Conservation (phyloP, 2,329 filamentous ascomycete genomes). For the Colletotrichum sp. region DNA sequence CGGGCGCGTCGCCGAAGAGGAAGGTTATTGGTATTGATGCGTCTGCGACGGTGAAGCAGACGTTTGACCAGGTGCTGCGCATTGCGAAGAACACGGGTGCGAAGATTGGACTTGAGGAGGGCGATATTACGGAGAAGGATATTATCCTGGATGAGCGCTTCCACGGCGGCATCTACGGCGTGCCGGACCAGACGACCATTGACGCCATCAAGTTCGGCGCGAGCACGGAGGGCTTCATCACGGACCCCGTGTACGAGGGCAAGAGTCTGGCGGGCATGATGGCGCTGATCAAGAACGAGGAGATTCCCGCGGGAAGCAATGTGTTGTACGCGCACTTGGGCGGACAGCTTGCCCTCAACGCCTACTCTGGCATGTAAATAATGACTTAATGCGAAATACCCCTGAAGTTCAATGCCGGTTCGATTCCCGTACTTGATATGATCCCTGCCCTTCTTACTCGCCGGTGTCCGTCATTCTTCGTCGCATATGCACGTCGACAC, state of each 20-base stretch:
- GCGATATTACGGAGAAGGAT: slow-evolving; percentile 66
- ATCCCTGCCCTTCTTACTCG: neutral
- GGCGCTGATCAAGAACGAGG: slow-evolving; percentile 66
- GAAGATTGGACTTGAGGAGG: slow-evolving; percentile 65
- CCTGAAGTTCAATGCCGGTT: neutral
- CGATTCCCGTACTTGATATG: accelerated
- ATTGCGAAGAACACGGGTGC: slow-evolving; percentile 68
- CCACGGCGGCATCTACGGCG: slow-evolving; percentile 71
- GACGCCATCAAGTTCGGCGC: slow-evolving; percentile 74
- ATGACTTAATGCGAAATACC: neutral
- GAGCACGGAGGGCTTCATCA: slow-evolving; percentile 73
- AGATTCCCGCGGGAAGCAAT: slow-evolving; percentile 64
- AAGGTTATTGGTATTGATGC: slow-evolving; percentile 43
- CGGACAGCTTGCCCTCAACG: slow-evolving; percentile 72
- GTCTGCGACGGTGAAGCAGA: slow-evolving; percentile 57
- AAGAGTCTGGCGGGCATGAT: slow-evolving; percentile 78
- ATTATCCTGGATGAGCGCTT: slow-evolving; percentile 68
- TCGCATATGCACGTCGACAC: no score
- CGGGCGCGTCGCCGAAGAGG: slow-evolving; percentile 39
- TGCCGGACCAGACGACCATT: slow-evolving; percentile 68
- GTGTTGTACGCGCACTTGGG: slow-evolving; percentile 76
- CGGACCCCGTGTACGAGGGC: slow-evolving; percentile 78
- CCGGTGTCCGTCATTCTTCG: no score
- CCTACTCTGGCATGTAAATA: slow-evolving; percentile 52
- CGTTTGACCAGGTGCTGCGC: slow-evolving; percentile 67